Evolutionary conservation across 306 rosid genomes (phyloP).

Genomic region (Quercus alba): DNA sequence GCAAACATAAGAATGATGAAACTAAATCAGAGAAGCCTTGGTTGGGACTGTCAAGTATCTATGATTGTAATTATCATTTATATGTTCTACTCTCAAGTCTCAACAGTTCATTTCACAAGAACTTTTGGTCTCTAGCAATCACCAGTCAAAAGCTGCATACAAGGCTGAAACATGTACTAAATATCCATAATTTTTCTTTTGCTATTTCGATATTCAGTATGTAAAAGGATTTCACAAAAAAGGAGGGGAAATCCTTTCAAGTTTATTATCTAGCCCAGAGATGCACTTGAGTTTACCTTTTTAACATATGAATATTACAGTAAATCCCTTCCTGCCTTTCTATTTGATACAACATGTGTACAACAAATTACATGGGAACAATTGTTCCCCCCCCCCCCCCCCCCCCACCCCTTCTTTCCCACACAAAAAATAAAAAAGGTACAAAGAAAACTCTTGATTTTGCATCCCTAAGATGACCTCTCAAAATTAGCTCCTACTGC

Average conservation of each 20-base stretch:
- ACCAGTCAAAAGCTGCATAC: background rate
- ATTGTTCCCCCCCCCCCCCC: background rate
- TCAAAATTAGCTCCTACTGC: constrained; percentile 21
- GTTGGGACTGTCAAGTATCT: too few species aligned
- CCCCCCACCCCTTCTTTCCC: too few species aligned
- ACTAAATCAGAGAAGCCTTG: too few species aligned
- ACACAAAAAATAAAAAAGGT: too few species aligned
- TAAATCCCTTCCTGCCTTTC: background rate
- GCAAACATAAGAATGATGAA: too few species aligned
- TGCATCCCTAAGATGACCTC: constrained; percentile 22
- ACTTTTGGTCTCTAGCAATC: background rate
- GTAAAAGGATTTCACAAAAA: background rate
- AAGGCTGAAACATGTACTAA: background rate
- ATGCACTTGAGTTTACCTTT: constrained; percentile 15
- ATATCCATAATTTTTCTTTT: background rate
- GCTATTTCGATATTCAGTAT: background rate
- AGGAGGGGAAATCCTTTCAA: background rate
- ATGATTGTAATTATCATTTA: background rate
- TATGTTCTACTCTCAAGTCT: too few species aligned
- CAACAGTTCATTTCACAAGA: background rate
- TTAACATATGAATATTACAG: background rate
- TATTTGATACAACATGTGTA: constrained; percentile 17
- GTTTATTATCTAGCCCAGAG: background rate
- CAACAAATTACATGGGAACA: constrained; percentile 10
- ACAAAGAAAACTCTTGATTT: background rate